Evolutionary conservation across 495 filamentous ascomycete genomes (phyloP).

Genomic region (Diplogelasinospora grovesii): DNA sequence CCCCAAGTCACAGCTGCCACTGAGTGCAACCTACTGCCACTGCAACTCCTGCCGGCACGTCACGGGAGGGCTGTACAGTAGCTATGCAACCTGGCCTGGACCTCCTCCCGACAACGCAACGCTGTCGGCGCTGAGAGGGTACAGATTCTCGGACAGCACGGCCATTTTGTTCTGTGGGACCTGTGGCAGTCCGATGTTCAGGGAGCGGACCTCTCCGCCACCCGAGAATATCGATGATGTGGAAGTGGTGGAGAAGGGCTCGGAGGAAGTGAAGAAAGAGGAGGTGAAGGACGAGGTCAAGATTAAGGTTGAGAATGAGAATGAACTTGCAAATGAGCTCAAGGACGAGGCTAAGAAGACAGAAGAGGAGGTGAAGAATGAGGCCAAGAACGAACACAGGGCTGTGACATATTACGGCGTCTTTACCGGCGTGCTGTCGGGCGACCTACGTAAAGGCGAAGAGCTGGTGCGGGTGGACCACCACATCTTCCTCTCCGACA

Average conservation of each 20-base stretch:
- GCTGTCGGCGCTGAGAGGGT: constrained; percentile 20
- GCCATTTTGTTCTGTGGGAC: constrained; percentile 38
- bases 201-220: too few species aligned
- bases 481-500: constrained; percentile 40
- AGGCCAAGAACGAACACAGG: too few species aligned
- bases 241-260: too few species aligned
- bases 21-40: constrained; percentile 29
- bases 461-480: constrained; percentile 26
- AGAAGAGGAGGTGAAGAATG: constrained; percentile 5
- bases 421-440: constrained; percentile 29
- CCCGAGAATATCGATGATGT: too few species aligned
- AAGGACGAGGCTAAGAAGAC: too few species aligned
- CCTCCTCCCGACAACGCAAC: background rate
- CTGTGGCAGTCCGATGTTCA: constrained; percentile 42
- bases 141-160: constrained; percentile 22
- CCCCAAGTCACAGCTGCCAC: constrained; percentile 17
- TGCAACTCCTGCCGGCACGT: constrained; percentile 36
- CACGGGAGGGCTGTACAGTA: constrained; percentile 28
- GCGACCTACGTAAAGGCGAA: constrained; percentile 4
- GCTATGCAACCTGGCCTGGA: constrained; percentile 17
- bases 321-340: too few species aligned
- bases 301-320: too few species aligned
- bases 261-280: too few species aligned
- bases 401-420: background rate
- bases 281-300: background rate